Conservation (phyloP, 2,329 filamentous ascomycete genomes). For the Chalaropsis thielavioides region DNA sequence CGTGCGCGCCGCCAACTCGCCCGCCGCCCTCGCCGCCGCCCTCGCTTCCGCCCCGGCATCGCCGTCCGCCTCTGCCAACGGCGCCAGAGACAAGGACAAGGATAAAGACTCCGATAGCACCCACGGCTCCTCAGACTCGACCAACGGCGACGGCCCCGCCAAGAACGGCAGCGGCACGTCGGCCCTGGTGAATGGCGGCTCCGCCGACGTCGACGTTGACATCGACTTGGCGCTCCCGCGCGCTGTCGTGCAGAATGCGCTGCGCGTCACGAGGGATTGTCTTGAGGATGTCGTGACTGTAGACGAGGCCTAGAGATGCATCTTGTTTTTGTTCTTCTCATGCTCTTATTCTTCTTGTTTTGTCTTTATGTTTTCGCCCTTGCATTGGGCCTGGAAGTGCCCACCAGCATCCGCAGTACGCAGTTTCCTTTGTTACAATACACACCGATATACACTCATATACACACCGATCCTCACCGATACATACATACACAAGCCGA, state of each 20-base stretch:
- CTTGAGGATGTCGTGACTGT: slow-evolving; percentile 37
- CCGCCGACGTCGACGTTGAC: slow-evolving; percentile 21
- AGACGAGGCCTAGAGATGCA: slow-evolving; percentile 19
- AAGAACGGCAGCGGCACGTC: slow-evolving; percentile 24
- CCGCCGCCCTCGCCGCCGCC: slow-evolving; percentile 11
- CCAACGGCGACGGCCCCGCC: neutral
- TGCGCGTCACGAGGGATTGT: slow-evolving; percentile 44
- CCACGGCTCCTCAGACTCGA: neutral
- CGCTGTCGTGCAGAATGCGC: slow-evolving; percentile 45
- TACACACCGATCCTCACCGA: too few species aligned
- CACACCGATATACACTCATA: neutral
- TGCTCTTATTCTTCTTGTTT: neutral
- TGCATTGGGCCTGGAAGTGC: neutral
- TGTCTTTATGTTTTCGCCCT: neutral
- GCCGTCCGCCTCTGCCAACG: slow-evolving; percentile 18
- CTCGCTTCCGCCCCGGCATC: slow-evolving; percentile 23
- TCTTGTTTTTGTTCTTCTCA: neutral
- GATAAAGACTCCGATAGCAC: neutral
- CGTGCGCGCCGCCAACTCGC: slow-evolving; percentile 37
- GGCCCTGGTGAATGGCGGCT: slow-evolving; percentile 25
- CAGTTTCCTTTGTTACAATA: neutral
- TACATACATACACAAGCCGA: too few species aligned
- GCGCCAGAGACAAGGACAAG: slow-evolving; percentile 20
- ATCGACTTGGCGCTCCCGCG: slow-evolving; percentile 39
- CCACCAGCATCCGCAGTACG: neutral